A percentile compares a stretch with the other conserved stretches of the same genome.
Conservation (phyloP, 768 basidiomycete genomes). For the Pholiota microspora region DNA sequence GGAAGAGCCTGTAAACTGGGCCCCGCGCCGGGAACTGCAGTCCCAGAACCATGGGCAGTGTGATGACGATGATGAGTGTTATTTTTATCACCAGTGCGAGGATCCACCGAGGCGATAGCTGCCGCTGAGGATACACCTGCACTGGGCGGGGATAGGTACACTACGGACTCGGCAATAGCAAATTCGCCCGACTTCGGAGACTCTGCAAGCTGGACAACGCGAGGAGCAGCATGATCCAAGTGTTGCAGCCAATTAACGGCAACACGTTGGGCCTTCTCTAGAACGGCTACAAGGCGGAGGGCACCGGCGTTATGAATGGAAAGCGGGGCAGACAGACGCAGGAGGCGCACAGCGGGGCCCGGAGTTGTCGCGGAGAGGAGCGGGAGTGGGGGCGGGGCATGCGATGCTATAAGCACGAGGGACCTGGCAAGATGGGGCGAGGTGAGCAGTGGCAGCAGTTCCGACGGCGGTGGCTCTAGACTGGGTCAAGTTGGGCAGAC, state of each 20-base stretch:
- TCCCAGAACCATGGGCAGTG: background rate
- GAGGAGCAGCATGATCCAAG: conserved; percentile 11
- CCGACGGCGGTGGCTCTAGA: conserved; percentile 30
- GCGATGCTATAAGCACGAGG: conserved; percentile 40
- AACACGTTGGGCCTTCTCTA: conserved; percentile 39
- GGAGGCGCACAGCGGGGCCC: conserved; percentile 27
- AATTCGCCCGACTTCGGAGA: conserved; percentile 30
- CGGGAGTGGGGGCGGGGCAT: conserved; percentile 31
- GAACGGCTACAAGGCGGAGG: conserved; percentile 36
- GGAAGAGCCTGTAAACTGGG: no score
- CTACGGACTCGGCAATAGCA: conserved; percentile 19
- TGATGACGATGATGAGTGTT: background rate
- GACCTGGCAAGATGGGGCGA: conserved; percentile 30
- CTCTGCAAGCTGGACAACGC: conserved; percentile 34
- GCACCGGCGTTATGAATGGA: conserved; percentile 35
- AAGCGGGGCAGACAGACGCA: conserved; percentile 32
- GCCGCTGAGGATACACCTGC: background rate
- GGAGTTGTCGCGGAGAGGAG: conserved; percentile 11
- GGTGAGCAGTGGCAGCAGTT: conserved; percentile 35
- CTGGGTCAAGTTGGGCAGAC: background rate
- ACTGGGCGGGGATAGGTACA: conserved; percentile 1
- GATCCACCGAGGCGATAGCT: background rate
- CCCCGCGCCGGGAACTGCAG: background rate
- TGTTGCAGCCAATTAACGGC: conserved; percentile 26
- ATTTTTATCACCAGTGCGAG: background rate